Percentiles rank a stretch among this genome's conserved stretches.
phyloP scores from a whole-genome alignment of 768 basidiomycete species.

The Lactarius pseudohatsudake region DNA sequence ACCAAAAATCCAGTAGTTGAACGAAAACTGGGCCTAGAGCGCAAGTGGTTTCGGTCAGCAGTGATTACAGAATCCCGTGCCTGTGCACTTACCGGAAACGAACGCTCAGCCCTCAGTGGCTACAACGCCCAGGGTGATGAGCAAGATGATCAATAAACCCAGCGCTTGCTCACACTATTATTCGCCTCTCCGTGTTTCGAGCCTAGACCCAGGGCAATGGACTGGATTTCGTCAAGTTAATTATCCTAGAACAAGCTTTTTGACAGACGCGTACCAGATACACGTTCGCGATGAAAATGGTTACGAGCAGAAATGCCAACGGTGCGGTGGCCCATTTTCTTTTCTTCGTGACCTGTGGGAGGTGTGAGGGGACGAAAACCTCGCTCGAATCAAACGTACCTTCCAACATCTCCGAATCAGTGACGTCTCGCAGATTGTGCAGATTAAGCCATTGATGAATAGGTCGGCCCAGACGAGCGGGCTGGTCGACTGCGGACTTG shows the following conservation, averaged over 20 bases:
- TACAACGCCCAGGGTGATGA: neutral
- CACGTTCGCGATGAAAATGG: conserved; percentile 42
- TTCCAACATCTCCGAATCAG: conserved; percentile 54
- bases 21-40: conserved; percentile 42
- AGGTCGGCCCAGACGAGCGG: conserved; percentile 46
- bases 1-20: conserved; percentile 48
- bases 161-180: conserved; percentile 22
- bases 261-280: conserved; percentile 37
- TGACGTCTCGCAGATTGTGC: conserved; percentile 48
- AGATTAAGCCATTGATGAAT: conserved; percentile 49
- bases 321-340: conserved; percentile 40
- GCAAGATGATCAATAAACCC: neutral
- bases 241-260: neutral
- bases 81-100: conserved; percentile 20
- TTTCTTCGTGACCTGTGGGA: conserved; percentile 42
- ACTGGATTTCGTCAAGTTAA: conserved; percentile 1
- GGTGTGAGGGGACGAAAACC: neutral
- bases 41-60: conserved; percentile 6
- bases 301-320: conserved; percentile 37
- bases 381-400: conserved; percentile 33
- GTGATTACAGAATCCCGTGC: neutral
- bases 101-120: conserved; percentile 26
- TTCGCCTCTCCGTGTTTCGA: conserved; percentile 20
- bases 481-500: conserved; percentile 35
- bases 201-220: conserved; percentile 19